These are phyloP conservation scores for Ambrosiella xylebori DNA, from an alignment of 2,329 filamentous ascomycete genomes.

Conservation along the genomic window DNA sequence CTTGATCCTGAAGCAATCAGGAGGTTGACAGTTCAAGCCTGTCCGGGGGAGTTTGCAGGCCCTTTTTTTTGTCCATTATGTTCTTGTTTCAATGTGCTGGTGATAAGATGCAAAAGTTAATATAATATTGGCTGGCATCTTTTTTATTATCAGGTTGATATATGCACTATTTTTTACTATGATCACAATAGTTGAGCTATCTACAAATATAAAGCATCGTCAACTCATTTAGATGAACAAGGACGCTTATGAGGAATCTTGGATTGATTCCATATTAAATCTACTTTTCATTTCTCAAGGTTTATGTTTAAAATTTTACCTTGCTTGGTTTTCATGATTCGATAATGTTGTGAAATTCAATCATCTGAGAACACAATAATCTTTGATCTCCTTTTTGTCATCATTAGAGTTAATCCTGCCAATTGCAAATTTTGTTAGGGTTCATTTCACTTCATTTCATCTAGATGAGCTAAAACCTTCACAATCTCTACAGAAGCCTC, in stretches of 20 bases:
- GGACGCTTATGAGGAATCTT: too few species aligned
- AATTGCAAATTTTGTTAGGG: not conserved
- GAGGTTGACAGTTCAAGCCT: slow-evolving; percentile 14
- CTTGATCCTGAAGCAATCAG: slow-evolving; percentile 5
- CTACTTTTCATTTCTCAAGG: too few species aligned
- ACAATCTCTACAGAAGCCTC: not conserved
- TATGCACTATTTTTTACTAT: too few species aligned
- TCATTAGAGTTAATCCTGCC: not conserved
- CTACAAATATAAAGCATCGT: too few species aligned
- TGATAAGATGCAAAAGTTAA: not conserved
- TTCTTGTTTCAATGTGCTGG: not conserved
- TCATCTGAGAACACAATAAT: not conserved
- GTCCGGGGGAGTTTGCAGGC: slow-evolving; percentile 10
- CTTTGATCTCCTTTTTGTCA: not conserved
- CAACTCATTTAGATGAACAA: too few species aligned
- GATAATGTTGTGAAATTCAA: too few species aligned
- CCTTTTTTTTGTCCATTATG: not conserved
- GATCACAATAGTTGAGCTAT: too few species aligned
- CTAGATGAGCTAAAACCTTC: not conserved
- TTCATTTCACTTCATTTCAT: not conserved
- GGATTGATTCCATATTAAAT: too few species aligned
- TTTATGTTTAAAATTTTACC: too few species aligned
- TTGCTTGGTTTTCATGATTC: too few species aligned
- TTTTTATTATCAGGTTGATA: too few species aligned
- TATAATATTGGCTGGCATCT: not conserved